Evolutionary conservation across 106 monocot species (phyloP).

Genomic region (Narthecium ossifragum): DNA sequence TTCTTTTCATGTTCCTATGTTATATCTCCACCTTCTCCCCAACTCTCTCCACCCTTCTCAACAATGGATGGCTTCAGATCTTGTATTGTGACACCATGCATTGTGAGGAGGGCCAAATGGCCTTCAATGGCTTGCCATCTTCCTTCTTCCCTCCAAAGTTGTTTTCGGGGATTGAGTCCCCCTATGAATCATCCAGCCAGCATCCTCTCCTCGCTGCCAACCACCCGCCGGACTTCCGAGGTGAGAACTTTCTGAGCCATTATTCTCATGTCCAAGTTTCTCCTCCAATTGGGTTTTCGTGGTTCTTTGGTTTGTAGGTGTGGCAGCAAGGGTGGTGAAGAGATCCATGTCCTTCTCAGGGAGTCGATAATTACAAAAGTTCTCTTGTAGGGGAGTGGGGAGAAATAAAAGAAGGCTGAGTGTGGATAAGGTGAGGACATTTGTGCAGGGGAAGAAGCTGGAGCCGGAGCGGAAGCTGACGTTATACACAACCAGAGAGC

Average conservation of each 20-base stretch:
- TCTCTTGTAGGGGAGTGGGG: constrained; percentile 38
- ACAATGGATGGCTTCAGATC: neutral
- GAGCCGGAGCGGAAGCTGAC: constrained; percentile 62
- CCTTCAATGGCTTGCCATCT: constrained; percentile 53
- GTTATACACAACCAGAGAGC: too few species aligned
- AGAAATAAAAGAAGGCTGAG: constrained; percentile 62
- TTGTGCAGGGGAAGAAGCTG: constrained; percentile 46
- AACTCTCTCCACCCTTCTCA: neutral
- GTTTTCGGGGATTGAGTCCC: constrained; percentile 37
- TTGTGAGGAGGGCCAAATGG: constrained; percentile 31
- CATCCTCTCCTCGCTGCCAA: constrained; percentile 3
- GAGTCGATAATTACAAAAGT: constrained; percentile 18
- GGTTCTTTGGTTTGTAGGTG: constrained; percentile 13
- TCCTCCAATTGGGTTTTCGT: too few species aligned
- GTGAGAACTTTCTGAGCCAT: constrained; percentile 9
- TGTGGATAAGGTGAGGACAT: constrained; percentile 51
- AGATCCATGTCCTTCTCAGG: constrained; percentile 27
- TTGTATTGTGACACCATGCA: neutral
- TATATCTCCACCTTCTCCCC: too few species aligned
- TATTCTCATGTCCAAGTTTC: neutral
- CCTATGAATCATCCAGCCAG: neutral
- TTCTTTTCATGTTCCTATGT: neutral
- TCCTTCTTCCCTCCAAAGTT: constrained; percentile 64
- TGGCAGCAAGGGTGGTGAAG: constrained; percentile 28
- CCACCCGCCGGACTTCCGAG: constrained; percentile 31